phyloP scores from a whole-genome alignment of 1,284 basidiomycete genomes.

The Cutaneotrichosporon spelunceum region DNA sequence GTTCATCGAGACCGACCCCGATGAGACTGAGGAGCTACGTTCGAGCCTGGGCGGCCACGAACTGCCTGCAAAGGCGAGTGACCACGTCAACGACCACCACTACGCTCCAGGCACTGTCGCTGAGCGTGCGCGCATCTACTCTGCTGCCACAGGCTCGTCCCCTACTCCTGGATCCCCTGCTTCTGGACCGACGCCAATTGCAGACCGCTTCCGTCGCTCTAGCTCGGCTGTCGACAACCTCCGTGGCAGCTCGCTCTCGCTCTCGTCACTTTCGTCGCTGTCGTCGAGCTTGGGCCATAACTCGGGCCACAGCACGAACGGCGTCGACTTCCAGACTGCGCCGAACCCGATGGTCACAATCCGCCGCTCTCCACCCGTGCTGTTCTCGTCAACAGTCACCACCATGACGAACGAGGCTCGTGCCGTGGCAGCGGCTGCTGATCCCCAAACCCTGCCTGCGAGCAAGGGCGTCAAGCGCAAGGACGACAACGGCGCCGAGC shows the following conservation, averaged over 20 bases:
- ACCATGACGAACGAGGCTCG: slow-evolving; percentile 3
- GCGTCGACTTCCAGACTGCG: slow-evolving; percentile 18
- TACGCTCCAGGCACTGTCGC: slow-evolving; percentile 39
- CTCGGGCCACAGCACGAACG: slow-evolving; percentile 5
- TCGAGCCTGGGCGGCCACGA: neutral
- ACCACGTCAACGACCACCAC: slow-evolving; percentile 30
- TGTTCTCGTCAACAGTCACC: slow-evolving; percentile 35
- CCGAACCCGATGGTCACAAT: slow-evolving; percentile 32
- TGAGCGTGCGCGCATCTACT: slow-evolving; percentile 31
- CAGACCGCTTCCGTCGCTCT: slow-evolving; percentile 43
- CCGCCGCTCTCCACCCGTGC: slow-evolving; percentile 37
- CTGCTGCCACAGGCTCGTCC: slow-evolving; percentile 2
- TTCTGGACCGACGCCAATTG: slow-evolving; percentile 37
- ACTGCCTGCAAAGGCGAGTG: slow-evolving; percentile 11
- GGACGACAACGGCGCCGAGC: slow-evolving; percentile 27
- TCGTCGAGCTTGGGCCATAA: slow-evolving; percentile 7
- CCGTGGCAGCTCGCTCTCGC: slow-evolving; percentile 15
- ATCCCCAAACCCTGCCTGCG: neutral
- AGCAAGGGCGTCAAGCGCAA: slow-evolving; percentile 32
- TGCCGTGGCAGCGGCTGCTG: neutral
- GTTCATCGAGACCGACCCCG: slow-evolving; percentile 14
- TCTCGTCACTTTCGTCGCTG: slow-evolving; percentile 10
- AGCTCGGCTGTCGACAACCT: slow-evolving; percentile 19
- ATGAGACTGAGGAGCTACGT: slow-evolving; percentile 17
- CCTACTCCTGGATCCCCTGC: neutral